Conservation (phyloP, 2,329 filamentous ascomycete species). For the Byssoonygena ceratinophila region DNA sequence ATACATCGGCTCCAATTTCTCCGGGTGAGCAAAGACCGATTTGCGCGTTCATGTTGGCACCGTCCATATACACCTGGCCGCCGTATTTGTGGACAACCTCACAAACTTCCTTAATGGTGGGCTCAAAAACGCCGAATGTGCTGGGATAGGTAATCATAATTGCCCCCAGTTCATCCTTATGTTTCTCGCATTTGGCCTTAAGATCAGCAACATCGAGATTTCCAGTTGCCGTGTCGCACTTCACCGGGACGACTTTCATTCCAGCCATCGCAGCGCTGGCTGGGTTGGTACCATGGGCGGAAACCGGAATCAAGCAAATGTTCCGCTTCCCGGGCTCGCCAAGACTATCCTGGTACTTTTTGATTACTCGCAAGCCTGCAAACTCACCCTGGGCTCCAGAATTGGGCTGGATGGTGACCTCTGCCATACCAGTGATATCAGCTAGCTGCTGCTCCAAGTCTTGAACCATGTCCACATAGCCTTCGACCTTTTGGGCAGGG, state of each 20-base stretch:
- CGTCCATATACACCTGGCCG: conserved; percentile 96
- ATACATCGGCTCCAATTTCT: conserved; percentile 91
- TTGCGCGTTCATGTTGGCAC: conserved; percentile 97
- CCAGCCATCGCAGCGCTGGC: conserved; percentile 92
- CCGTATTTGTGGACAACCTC: conserved; percentile 76
- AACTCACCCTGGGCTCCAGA: conserved; percentile 95
- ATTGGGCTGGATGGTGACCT: conserved; percentile 86
- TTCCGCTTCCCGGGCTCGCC: conserved; percentile 57
- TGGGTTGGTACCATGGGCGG: conserved; percentile 91
- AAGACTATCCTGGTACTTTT: conserved; percentile 66
- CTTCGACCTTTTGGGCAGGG: conserved; percentile 51
- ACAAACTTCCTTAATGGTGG: conserved; percentile 73
- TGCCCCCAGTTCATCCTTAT: conserved; percentile 72
- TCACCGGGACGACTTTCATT: conserved; percentile 85
- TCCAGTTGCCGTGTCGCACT: conserved; percentile 76
- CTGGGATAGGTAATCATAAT: conserved; percentile 97
- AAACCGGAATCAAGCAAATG: conserved; percentile 88
- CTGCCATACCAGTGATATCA: conserved; percentile 78
- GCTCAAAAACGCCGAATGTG: conserved; percentile 92
- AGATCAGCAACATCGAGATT: conserved; percentile 83
- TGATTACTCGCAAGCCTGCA: conserved; percentile 75
- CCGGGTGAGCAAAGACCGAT: conserved; percentile 91
- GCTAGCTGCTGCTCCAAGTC: conserved; percentile 66
- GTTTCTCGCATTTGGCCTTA: conserved; percentile 76
- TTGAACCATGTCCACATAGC: conserved; percentile 60